Percentiles rank a stretch among this genome's conserved stretches.
Conservation (phyloP, 495 filamentous ascomycete species). For the Xanthoparmelia taractica region DNA sequence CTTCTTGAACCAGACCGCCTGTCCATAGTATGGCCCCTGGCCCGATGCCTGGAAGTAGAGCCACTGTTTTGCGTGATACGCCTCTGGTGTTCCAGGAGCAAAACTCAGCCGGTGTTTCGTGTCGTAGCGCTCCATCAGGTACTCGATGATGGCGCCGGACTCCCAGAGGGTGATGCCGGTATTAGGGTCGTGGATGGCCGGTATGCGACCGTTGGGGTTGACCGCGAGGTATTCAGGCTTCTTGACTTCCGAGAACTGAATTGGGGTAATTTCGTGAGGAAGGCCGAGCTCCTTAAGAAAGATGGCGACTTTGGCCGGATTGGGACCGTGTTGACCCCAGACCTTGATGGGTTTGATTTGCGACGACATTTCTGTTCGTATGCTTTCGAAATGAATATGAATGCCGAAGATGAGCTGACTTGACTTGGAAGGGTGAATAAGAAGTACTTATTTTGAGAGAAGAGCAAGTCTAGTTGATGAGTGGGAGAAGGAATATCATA, state of each 20-base stretch:
- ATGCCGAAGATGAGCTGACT: not conserved
- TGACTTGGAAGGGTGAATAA: not conserved
- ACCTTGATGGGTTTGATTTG: constrained; percentile 34
- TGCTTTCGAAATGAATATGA: not conserved
- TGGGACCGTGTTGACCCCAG: constrained; percentile 35
- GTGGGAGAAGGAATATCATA: too few relatives aligned
- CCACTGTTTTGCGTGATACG: constrained; percentile 35
- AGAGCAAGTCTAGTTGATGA: too few relatives aligned
- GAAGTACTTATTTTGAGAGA: too few relatives aligned
- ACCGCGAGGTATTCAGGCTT: constrained; percentile 37
- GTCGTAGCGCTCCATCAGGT: constrained; percentile 56
- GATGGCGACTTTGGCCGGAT: constrained; percentile 47
- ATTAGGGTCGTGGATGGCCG: constrained; percentile 52
- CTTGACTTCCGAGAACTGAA: constrained; percentile 45
- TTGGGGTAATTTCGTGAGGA: constrained; percentile 26
- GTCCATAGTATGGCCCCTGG: constrained; percentile 45
- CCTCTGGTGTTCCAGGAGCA: constrained; percentile 32
- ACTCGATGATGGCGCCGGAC: constrained; percentile 55
- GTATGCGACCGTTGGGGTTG: constrained; percentile 62
- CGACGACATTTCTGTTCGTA: constrained; percentile 9
- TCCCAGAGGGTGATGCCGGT: constrained; percentile 53
- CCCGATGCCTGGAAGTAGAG: constrained; percentile 40
- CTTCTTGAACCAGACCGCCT: constrained; percentile 35
- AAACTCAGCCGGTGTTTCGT: constrained; percentile 44
- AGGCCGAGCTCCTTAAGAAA: constrained; percentile 37